Evolutionary conservation across 352 stramenopile species (phyloP), one percentile per base, ranked within the genome.

Genomic region (Phytophthora quininea): DNA sequence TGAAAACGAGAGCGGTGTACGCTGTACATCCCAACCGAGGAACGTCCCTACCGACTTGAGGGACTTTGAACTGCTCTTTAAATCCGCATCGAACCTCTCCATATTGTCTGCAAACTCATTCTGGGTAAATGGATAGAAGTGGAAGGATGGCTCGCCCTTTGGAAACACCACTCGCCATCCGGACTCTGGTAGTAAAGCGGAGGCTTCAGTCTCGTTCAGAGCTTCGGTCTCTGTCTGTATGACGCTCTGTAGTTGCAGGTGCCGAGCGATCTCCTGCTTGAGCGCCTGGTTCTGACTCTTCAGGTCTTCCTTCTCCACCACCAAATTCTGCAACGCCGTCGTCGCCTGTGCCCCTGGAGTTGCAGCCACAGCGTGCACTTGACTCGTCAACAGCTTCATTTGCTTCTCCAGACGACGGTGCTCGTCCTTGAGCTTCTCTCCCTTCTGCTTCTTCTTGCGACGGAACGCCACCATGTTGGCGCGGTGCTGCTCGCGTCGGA

Each of bases 391-490:
- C 38, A 54, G 37, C 62, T 76, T 61, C 54, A 79, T 69, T 46
- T 74, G 50, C 7, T 47, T 32, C 56, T 81, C 67, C 8, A 81
- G 70, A 48, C 59, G 35, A 1, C 47, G 58, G 54, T 79, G 73
- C 67, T 76, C 66, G 3, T 35, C 55, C 42, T 60, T 37, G 48
- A 81, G 48, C 38, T 71, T 63, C 38, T 66, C 60, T 49, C 65
- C 54, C 48, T 76, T 45, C 49, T 66, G 46, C 50, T 81, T 81
- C 70, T 79, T 81, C 66, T 74, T 76, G 31, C 58, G 62, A 1
- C 73, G 73, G 59, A 81, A 79, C 24, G 69, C 58, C 27, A 81
- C 62, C 73, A 81, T 81, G 55, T 62, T 63, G 48, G 67, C 54
- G 7, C 73, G 73, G 55, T 78, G 73, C 47, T 74, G 74, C 50